A percentile compares a stretch with the other conserved stretches of the same genome.
These are phyloP conservation scores for Chlamydomonas schloesseri DNA, from an alignment of 139 green algal genomes.

Conservation along the genomic window DNA sequence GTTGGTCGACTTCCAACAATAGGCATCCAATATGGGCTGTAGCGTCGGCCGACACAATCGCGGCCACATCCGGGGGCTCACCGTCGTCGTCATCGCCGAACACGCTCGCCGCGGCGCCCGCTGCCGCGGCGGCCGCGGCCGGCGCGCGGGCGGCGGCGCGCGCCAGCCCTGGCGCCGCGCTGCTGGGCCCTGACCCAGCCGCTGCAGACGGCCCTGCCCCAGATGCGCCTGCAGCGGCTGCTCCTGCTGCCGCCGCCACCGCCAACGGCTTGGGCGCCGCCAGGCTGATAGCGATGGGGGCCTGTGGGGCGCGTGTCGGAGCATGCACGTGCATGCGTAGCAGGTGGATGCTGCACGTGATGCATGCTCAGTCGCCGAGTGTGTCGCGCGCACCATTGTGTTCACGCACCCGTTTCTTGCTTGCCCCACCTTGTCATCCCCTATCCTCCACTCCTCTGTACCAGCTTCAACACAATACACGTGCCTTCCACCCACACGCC, in stretches of 20 bases:
- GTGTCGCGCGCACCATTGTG: too few relatives aligned
- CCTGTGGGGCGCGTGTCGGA: constrained; percentile 8
- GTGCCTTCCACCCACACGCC: too few relatives aligned
- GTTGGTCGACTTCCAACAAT: too few relatives aligned
- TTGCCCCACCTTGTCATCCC: too few relatives aligned
- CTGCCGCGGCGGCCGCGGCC: constrained; percentile 21
- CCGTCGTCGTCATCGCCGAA: constrained; percentile 59
- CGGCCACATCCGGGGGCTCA: not conserved
- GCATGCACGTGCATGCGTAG: too few relatives aligned
- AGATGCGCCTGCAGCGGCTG: not conserved
- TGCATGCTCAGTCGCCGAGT: too few relatives aligned
- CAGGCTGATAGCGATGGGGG: constrained; percentile 69
- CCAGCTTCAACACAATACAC: too few relatives aligned
- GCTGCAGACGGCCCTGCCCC: not conserved
- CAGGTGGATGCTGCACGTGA: too few relatives aligned
- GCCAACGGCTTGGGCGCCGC: not conserved
- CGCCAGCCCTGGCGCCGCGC: not conserved
- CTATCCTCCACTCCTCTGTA: too few relatives aligned
- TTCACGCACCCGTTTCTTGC: too few relatives aligned
- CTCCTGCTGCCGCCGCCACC: not conserved
- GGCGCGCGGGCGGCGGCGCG: not conserved
- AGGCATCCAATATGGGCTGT: too few relatives aligned
- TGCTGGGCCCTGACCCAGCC: not conserved
- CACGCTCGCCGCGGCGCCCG: not conserved
- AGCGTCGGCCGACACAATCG: too few relatives aligned